phyloP scores from a whole-genome alignment of 1,139 yeast genomes.

The Kluyveromyces marxianus region DNA sequence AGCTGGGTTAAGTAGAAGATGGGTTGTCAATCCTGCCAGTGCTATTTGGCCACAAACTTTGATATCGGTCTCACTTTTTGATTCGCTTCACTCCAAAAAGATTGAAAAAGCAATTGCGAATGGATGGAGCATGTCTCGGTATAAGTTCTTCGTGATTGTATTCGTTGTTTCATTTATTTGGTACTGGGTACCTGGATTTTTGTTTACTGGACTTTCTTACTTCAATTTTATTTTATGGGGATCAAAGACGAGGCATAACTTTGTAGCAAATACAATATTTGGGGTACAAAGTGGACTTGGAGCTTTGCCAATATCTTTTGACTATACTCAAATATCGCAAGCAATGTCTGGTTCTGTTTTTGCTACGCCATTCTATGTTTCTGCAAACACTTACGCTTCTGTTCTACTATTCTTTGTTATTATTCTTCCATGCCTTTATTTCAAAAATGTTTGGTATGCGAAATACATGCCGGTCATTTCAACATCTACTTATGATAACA shows the following conservation, averaged over 20 bases:
- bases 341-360: conserved; percentile 37
- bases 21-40: conserved; percentile 49
- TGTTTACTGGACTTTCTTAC: conserved; percentile 29
- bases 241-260: conserved; percentile 38
- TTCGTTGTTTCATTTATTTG: conserved; percentile 39
- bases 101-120: conserved; percentile 40
- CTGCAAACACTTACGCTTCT: conserved; percentile 32
- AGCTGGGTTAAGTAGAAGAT: conserved; percentile 52
- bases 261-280: conserved; percentile 45
- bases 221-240: conserved; percentile 52
- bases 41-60: conserved; percentile 52
- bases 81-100: conserved; percentile 42
- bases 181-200: conserved; percentile 50
- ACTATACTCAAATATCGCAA: conserved; percentile 38
- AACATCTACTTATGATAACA: conserved; percentile 42
- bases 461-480: conserved; percentile 50
- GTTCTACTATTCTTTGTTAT: conserved; percentile 37
- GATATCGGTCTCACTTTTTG: conserved; percentile 49
- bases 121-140: conserved; percentile 28
- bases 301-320: conserved; percentile 46
- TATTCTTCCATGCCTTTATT: conserved; percentile 39
- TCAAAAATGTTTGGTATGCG: conserved; percentile 45
- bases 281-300: conserved; percentile 49
- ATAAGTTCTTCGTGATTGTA: conserved; percentile 38
- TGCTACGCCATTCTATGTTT: conserved; percentile 48